Evolutionary conservation across 192 early-diverging fungal genomes (phyloP), one percentile per base, ranked within the genome.

Genomic region (Coemansia guatemalensis): DNA sequence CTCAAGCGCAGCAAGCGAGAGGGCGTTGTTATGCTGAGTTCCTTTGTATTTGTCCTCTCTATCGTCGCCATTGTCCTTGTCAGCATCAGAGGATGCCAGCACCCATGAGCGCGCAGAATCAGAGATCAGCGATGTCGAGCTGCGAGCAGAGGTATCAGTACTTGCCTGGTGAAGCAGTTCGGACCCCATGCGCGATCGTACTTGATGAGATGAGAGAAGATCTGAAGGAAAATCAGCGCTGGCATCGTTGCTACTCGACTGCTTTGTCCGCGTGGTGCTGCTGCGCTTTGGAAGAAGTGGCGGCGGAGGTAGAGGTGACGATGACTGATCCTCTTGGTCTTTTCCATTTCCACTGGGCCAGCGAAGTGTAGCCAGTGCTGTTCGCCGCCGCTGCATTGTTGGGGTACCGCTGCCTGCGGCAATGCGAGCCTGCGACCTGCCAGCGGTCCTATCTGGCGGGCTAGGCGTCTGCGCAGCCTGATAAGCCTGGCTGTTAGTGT

Each of bases 71-170:
- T 62, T 62, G 47, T 64, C 67, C 14, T 60, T 48, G 17, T 80
- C 71, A 17, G 53, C 62, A 47, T 74, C 67, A 3, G 71, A 59
- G 20, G 60, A n/a, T 7, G 72, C 68, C 8, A 73, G 71, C 7
- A 65, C 61, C 78, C 78, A 80, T 20, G 78, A 71, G 25, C 47
- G 72, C 23, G 62, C 39, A 8, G 71, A 74, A 8, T 71, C 77
- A 9, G 71, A 69, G 4, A 53, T 60, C 17, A 67, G 61, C 5
- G 78, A 80, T 6, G 61, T 65, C 27, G 78, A 74, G 68, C 78
- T 80, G 54, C 73, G 72, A 18, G 78, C 67, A 14, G 78, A 80
- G 0, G 60, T 29, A 5, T 51, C 62, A 2, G 70, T 24, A 41
- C 60, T 70, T 12, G 64, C 20, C 56, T 79, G 67, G 18, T 60